Evolutionary conservation across 306 rosid genomes (phyloP).

Genomic region (Malus sieversii): DNA sequence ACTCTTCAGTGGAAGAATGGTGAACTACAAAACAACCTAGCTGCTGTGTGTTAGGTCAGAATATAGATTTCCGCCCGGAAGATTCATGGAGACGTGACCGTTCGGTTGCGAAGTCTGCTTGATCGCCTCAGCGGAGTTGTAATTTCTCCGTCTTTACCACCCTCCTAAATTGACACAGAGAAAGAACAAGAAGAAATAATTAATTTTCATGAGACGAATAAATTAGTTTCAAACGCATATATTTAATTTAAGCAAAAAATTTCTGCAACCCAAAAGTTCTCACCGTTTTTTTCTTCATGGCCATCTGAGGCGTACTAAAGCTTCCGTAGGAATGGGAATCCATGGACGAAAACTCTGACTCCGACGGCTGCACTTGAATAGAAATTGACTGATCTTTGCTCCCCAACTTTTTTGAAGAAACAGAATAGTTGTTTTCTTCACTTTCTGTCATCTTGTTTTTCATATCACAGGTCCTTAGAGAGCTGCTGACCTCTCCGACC

Average conservation of each 20-base stretch:
- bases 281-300: slow-evolving; percentile 22
- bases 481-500: slow-evolving; percentile 20
- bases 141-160: slow-evolving; percentile 20
- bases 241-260: background rate
- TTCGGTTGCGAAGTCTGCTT: slow-evolving; percentile 34
- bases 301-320: slow-evolving; percentile 18
- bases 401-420: slow-evolving; percentile 10
- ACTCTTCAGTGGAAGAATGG: slow-evolving; percentile 8
- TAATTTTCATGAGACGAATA: background rate
- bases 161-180: slow-evolving; percentile 13
- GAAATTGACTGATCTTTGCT: slow-evolving; percentile 17
- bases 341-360: slow-evolving; percentile 18
- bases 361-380: slow-evolving; percentile 1
- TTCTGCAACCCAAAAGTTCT: background rate
- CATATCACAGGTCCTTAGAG: slow-evolving; percentile 3
- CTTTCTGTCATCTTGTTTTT: slow-evolving; percentile 9
- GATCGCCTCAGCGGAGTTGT: slow-evolving; percentile 47
- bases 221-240: background rate
- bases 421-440: slow-evolving; percentile 25
- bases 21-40: background rate
- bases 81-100: slow-evolving; percentile 26
- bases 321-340: slow-evolving; percentile 22
- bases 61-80: too few relatives aligned
- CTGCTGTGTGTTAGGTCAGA: background rate
- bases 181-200: background rate